A percentile compares a stretch with the other conserved stretches of the same genome.
Conservation (phyloP, 768 basidiomycete species). For the Podaxis sp. region DNA sequence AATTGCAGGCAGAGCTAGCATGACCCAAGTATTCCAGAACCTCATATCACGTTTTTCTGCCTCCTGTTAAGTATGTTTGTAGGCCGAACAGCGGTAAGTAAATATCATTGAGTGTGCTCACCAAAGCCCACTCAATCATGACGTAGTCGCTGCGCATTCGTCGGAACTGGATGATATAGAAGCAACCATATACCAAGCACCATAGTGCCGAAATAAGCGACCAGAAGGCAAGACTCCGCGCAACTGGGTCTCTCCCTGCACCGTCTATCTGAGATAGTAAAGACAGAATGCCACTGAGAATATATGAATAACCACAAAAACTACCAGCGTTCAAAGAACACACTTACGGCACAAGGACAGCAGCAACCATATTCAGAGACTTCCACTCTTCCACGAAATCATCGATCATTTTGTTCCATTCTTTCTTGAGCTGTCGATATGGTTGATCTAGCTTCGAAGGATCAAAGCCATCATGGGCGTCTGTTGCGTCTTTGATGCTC, state of each 20-base stretch:
- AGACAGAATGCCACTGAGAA: background rate
- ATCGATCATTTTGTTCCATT: background rate
- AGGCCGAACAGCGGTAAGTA: too few relatives aligned
- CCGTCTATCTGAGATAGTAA: background rate
- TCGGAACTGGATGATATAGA: constrained; percentile 12
- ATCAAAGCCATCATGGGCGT: background rate
- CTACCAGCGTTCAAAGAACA: background rate
- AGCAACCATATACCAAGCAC: constrained; percentile 11
- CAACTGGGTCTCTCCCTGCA: background rate
- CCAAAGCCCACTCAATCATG: constrained; percentile 10
- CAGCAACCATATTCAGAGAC: background rate
- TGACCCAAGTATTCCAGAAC: constrained; percentile 64
- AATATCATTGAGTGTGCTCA: background rate
- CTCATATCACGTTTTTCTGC: constrained; percentile 33
- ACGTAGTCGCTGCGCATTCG: background rate
- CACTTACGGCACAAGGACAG: background rate
- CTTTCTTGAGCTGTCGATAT: background rate
- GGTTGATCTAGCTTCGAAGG: background rate
- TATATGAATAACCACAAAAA: background rate
- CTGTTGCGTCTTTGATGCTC: background rate
- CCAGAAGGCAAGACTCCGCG: constrained; percentile 6
- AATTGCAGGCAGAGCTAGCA: constrained; percentile 57
- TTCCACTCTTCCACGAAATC: background rate
- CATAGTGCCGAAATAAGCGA: background rate
- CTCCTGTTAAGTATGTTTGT: constrained; percentile 36